Base-by-base conservation (phyloP, 2,329 filamentous ascomycete species). In the Colletotrichum cordylinicola region DNA sequence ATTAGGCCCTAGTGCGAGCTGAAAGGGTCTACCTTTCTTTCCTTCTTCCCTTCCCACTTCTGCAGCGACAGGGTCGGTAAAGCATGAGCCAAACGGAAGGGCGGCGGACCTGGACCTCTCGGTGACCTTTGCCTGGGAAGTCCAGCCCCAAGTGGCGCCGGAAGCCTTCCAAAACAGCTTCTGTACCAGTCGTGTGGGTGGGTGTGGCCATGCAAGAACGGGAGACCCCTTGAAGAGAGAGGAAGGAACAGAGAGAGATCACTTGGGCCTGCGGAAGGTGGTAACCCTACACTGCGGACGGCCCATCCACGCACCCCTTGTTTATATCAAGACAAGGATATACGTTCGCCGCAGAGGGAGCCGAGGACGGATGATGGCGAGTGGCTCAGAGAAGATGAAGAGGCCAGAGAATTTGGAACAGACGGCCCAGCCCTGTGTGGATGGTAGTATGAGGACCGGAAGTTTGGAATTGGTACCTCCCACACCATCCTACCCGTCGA, bases 91-190 rank as follows among this genome's bases (percentile, higher is more conserved):
- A 48, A 27, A 73, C 62, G 64, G 68, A 29, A 67, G 21, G 37
- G 61, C 62, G 69, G 62, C 24, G 62, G 55, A n/a, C 58, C 27
- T 48, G 21, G 61, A 8, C 55, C 55, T 70, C 72, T 66, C 21
- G 21, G 70, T 73, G 27, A 52, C 37, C 52, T 68, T 21, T 68
- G 27, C 33, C 55, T 72, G 43, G 27, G 43, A 24, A 18, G 13
- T 16, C 58, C 31, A 64, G 61, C 33, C 61, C 61, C 61, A 64
- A 72, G 56, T 75, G 43, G 70, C 70, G 64, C 43, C 64, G 9
- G 33, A 16, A 21, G 21, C 12, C 31, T 73, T 75, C 70, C 73
- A 73, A 75, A 72, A 73, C 73, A 65, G 27, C 48, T 52, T 58
- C 56, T 75, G 73, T 60, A 29, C 70, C 69, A 62, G 55, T 64